phyloP scores from a whole-genome alignment of 345 rosid genomes.

The Hibiscus mutabilis region DNA sequence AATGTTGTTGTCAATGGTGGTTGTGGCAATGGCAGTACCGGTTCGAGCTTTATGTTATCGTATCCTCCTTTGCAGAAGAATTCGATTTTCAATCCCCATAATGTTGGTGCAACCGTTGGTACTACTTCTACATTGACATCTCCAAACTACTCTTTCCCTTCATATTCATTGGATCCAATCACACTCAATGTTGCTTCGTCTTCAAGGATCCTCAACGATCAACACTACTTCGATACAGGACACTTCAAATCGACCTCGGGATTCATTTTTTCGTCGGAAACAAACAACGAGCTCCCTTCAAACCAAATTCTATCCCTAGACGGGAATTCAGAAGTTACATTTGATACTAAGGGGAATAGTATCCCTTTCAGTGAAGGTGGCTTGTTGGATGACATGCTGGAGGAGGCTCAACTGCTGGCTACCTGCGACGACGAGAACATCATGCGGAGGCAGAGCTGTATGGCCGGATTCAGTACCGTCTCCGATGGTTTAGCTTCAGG shows the following conservation, averaged over 20 bases:
- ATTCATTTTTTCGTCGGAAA: constrained; percentile 27
- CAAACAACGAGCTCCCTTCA: constrained; percentile 52
- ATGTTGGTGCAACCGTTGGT: neutral
- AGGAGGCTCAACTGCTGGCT: constrained; percentile 39
- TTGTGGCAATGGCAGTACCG: too few relatives aligned
- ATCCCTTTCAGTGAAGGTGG: constrained; percentile 22
- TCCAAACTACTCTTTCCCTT: constrained; percentile 2
- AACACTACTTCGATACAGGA: constrained; percentile 21
- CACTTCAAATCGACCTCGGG: constrained; percentile 20
- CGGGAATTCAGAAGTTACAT: constrained; percentile 15
- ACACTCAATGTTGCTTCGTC: constrained; percentile 13
- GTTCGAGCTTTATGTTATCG: constrained; percentile 20
- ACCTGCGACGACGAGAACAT: constrained; percentile 18
- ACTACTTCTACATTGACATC: constrained; percentile 11
- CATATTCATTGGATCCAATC: constrained; percentile 23
- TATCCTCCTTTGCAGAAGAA: constrained; percentile 26
- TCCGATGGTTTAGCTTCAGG: constrained; percentile 30
- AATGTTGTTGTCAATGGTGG: neutral
- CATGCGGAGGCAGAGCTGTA: constrained; percentile 12
- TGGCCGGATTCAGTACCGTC: constrained; percentile 19
- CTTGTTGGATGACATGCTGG: constrained; percentile 52
- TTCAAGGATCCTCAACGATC: constrained; percentile 12
- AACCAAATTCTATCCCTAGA: constrained; percentile 40
- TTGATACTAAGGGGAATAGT: constrained; percentile 12
- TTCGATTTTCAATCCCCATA: constrained; percentile 18